Base-by-base conservation (phyloP, 768 basidiomycete genomes). In the Termitomyces sp. region DNA sequence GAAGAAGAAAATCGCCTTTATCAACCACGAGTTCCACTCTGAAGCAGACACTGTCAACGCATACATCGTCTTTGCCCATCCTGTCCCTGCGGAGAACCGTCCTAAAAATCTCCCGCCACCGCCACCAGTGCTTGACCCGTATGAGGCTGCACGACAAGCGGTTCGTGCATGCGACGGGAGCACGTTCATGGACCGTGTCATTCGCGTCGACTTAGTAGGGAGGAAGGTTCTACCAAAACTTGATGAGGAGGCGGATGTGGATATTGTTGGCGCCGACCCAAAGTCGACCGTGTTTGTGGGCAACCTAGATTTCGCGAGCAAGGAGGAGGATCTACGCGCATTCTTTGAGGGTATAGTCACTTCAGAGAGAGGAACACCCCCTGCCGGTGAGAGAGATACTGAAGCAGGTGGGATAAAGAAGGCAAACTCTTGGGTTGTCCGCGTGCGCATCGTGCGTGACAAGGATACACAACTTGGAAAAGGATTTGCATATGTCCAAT, bases 1-100 rank as follows among this genome's bases (percentile, higher is more conserved):
- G 74, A 98, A 96, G 79, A 92, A 96, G 76, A 91, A 88, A 65
- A 86, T 98, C 57, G 92, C 94, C 0, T 97, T 95, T 73, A 97
- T 98, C 71, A 92, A 94, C 70, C 87, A 88, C 57, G 93, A 96
- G 66, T 86, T 98, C 69, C 94, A 98, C 74, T 78, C 86, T 2
- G 81, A 84, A 38, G 87, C 88, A 4, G 86, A 86, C 66, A 81
- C 85, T 17, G 84, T 92, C 61, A 92, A 95, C 69, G 92, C 93
- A 0, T 99, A 99, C 72, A 74, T 96, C 51, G 94, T 98, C 20
- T 94, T 98, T 71, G 92, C 92, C 0, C 86, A 94, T 68, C 81
- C 86, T 8, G 61, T 70, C 4, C 81, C 82, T 10, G 59, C 67
- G 4, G 70, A 75, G 17, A 68, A 67, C 34, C 76, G 83, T 31